phyloP scores from a whole-genome alignment of 768 basidiomycete genomes.

The Termitomyces heimii region DNA sequence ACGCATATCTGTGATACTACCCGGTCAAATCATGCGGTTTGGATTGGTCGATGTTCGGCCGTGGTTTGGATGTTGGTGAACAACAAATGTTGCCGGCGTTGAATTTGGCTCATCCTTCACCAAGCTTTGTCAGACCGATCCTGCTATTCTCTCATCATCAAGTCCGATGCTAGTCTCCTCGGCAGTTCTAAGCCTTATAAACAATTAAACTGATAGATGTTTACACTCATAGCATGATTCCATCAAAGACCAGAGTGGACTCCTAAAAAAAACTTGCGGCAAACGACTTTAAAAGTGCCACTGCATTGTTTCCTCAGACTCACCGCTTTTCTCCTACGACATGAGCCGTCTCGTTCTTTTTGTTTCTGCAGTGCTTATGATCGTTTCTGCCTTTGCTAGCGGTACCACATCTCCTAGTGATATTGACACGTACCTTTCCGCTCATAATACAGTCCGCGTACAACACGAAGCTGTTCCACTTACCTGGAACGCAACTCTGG shows the following conservation, averaged over 20 bases:
- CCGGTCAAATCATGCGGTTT: background rate
- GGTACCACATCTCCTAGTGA: conserved; percentile 33
- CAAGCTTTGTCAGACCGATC: background rate
- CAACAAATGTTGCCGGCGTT: background rate
- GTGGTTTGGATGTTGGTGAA: background rate
- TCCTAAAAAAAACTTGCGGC: background rate
- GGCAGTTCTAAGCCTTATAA: background rate
- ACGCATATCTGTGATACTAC: background rate
- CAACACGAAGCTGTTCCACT: conserved; percentile 59
- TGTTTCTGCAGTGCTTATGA: conserved; percentile 25
- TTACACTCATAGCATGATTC: background rate
- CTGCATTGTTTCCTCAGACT: background rate
- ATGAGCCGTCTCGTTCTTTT: conserved; percentile 32
- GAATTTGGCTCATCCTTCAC: background rate
- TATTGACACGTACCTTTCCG: conserved; percentile 44
- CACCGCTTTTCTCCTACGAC: conserved; percentile 16
- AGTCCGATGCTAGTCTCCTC: background rate
- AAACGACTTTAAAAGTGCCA: conserved; percentile 4
- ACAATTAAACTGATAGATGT: background rate
- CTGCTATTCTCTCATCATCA: background rate
- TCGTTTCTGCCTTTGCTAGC: conserved; percentile 30
- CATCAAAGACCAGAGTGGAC: background rate
- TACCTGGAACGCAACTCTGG: conserved; percentile 57
- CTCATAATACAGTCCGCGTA: conserved; percentile 59
- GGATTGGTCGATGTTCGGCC: background rate